Evolutionary conservation across 2,329 filamentous ascomycete species (phyloP).

Genomic region (Penicillium sp.): DNA sequence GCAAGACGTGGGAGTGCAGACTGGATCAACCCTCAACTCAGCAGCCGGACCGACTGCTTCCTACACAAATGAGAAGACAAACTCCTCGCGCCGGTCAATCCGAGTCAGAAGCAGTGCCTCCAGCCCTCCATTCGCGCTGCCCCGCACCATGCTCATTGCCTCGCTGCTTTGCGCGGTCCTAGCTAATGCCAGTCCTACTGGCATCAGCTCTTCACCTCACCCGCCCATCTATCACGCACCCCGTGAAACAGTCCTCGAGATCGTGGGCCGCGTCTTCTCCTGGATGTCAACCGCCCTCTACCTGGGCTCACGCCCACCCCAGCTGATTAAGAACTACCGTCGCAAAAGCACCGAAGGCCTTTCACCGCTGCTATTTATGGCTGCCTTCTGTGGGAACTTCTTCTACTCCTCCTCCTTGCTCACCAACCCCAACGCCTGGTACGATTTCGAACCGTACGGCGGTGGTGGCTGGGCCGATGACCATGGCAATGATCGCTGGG

Average conservation of each 20-base stretch:
- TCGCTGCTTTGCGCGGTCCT: slow-evolving; percentile 51
- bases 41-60: slow-evolving; percentile 29
- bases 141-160: slow-evolving; percentile 49
- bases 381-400: slow-evolving; percentile 69
- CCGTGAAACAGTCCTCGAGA: slow-evolving; percentile 40
- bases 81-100: slow-evolving; percentile 32
- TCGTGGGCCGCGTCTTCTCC: slow-evolving; percentile 57
- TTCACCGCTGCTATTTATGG: slow-evolving; percentile 65
- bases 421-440: slow-evolving; percentile 68
- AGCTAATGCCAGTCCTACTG: slow-evolving; percentile 46
- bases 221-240: slow-evolving; percentile 24
- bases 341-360: slow-evolving; percentile 68
- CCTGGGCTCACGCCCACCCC: slow-evolving; percentile 64
- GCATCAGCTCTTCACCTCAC: slow-evolving; percentile 24
- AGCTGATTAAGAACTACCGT: slow-evolving; percentile 67
- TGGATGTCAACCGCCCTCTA: slow-evolving; percentile 63
- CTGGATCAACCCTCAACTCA: slow-evolving; percentile 25
- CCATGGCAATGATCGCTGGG: slow-evolving; percentile 57
- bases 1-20: slow-evolving; percentile 34
- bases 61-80: slow-evolving; percentile 42
- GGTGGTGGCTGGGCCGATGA: slow-evolving; percentile 63
- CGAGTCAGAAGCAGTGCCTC: slow-evolving; percentile 31
- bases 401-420: slow-evolving; percentile 68
- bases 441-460: slow-evolving; percentile 59
- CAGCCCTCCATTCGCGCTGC: slow-evolving; percentile 39